phyloP scores from a whole-genome alignment of 495 filamentous ascomycete genomes.

The Penicillium ucsense region DNA sequence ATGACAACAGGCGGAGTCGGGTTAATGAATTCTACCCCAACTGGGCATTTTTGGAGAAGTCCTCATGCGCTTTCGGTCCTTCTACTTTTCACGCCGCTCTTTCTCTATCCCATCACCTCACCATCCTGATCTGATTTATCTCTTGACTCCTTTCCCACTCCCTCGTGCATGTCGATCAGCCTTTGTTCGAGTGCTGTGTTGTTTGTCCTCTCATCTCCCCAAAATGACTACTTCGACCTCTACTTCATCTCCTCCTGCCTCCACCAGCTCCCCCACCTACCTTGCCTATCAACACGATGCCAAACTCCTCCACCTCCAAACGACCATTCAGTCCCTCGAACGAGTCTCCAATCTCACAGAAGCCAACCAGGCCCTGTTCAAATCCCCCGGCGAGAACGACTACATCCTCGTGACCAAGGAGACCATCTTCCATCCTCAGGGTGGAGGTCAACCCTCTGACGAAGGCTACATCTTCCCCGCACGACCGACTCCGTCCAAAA shows the following conservation, averaged over 20 bases:
- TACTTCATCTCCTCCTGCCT: background rate
- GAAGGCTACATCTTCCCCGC: slow-evolving; percentile 34
- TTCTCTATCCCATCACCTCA: no score
- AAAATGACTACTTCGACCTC: background rate
- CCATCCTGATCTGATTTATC: no score
- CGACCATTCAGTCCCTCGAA: slow-evolving; percentile 31
- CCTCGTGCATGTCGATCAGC: no score
- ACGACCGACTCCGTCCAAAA: slow-evolving; percentile 17
- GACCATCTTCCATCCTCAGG: slow-evolving; percentile 61
- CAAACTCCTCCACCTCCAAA: slow-evolving; percentile 34
- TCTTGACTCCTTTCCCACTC: no score
- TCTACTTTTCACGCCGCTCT: no score
- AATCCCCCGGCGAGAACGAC: slow-evolving; percentile 32
- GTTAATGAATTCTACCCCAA: no score
- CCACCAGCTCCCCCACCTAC: slow-evolving; percentile 27
- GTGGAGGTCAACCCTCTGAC: slow-evolving; percentile 57
- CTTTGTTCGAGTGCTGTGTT: no score
- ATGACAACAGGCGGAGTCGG: no score
- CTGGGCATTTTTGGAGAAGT: no score
- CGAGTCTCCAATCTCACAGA: slow-evolving; percentile 38
- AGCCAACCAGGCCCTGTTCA: slow-evolving; percentile 27
- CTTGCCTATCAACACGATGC: slow-evolving; percentile 47
- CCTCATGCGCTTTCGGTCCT: no score
- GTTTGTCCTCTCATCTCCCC: no score
- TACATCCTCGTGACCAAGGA: slow-evolving; percentile 44